Conservation (phyloP, 1,284 basidiomycete species). For the Moniliella sp. region DNA sequence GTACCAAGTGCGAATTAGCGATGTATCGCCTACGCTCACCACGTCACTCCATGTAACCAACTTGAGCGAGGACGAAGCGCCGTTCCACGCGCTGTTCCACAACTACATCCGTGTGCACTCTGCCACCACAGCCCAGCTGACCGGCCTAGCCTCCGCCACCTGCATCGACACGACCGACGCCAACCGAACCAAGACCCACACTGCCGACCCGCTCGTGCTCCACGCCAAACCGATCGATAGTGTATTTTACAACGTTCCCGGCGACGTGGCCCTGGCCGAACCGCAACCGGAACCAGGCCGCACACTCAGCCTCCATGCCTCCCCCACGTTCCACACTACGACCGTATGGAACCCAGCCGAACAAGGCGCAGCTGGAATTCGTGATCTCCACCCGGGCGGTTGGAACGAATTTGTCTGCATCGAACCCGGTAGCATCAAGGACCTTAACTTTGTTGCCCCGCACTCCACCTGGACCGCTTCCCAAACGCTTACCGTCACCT, state of each 20-base stretch:
- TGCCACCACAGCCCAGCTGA: constrained; percentile 8
- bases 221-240: constrained; percentile 10
- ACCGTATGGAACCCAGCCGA: constrained; percentile 35
- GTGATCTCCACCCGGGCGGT: constrained; percentile 32
- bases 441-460: too few species aligned
- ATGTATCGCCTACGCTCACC: too few species aligned
- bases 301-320: constrained; percentile 9
- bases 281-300: constrained; percentile 2
- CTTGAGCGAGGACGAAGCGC: too few species aligned
- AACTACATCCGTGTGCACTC: constrained; percentile 26
- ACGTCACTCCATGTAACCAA: too few species aligned
- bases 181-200: constrained; percentile 5
- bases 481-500: too few species aligned
- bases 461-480: too few species aligned
- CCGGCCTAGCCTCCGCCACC: constrained; percentile 9
- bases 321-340: constrained; percentile 10
- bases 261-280: constrained; percentile 1
- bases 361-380: constrained; percentile 24
- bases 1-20: too few species aligned
- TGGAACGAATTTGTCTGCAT: constrained; percentile 33
- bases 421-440: constrained; percentile 30
- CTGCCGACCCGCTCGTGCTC: constrained; percentile 5
- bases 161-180: constrained; percentile 16
- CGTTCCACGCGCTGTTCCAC: constrained; percentile 36
- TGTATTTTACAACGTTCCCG: constrained; percentile 4